Base-by-base conservation (phyloP, 345 rosid species). In the Lepidium sativum region DNA sequence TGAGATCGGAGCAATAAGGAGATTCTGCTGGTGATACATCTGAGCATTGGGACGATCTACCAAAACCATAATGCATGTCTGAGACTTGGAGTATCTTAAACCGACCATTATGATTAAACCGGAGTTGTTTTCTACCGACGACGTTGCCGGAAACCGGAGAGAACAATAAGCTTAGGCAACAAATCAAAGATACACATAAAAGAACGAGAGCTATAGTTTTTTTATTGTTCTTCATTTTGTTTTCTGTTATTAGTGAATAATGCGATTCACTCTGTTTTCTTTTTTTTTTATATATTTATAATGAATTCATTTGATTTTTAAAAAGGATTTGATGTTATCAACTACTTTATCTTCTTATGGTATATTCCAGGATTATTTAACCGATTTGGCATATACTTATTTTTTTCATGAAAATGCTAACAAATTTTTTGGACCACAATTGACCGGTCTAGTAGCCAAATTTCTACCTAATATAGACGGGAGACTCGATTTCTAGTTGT, bases 1-100 rank as follows among this genome's bases (percentile, higher is more conserved):
- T 87, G 83, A 86, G 87, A 74, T 89, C 97, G 29, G 96, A 86
- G 83, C 94, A 87, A 42, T 79, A 70, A 11, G 64, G 48, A 34
- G 60, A 14, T 65, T 89, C 88, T 32, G 55, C 69, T 0, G 86
- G 80, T 8, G 82, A 57, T 8, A 87, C 90, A 60, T 89, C 75
- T 45, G 41, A 11, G 63, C 94, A 87, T 20, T 69, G 73, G 6
- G 94, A 78, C 44, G 62, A 59, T 78, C 69, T 82, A 72, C 98
- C 96, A 38, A 80, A 39, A 5, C 84, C 98, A 39, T 68, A 92
- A 80, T 89, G 98, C 98, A 89, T 89, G 56, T 89, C 97, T 7
- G 98, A 94, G 34, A 87, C 89, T 75, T 89, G 98, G 60, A 92
- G 84, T 61, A 92, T 83, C 82, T 87, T 92, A 63, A 92, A 87